Evolutionary conservation across 768 basidiomycete genomes (phyloP), one percentile per base, ranked within the genome.

Genomic region (Gautieria morchelliformis): DNA sequence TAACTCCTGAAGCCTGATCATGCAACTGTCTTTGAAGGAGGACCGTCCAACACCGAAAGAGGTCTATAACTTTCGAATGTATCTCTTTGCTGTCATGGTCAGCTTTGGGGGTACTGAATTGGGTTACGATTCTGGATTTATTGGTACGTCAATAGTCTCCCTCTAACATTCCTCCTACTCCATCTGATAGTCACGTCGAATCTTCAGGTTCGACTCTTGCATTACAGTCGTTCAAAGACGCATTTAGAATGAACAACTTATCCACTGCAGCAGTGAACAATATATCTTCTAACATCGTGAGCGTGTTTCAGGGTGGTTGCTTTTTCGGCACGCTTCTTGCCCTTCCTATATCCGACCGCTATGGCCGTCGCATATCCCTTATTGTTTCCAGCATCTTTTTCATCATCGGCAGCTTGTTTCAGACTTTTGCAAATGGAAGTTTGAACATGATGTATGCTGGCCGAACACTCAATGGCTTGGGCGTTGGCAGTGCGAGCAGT

Each of bases 201-300:
- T 9, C 9, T 30, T 19, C 24, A 49, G 48, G 48, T 3, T 49
- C 48, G 0, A 73, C 76, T 0, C 70, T 78, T 58, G 66, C 75
- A 39, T 58, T 70, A 17, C 22, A 61, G 5, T 72, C 72, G 30
- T 80, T 79, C 70, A 72, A 77, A 61, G 51, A 59, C 20, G 76
- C 74, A 45, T 81, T 79, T 51, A 71, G 71, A 0, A 68, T 75
- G 20, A 64, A 63, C 32, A 65, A 60, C 4, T 69, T 71, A 63
- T 63, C 68, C 2, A 59, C 69, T 0, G 41, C 59, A 0, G 62
- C 72, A 40, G 62, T 73, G 47, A 67, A 71, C 24, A 53, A 66
- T 24, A 68, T 74, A 47, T 72, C 71, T 5, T 70, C 75, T 10
- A 78, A 78, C 59, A 72, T 78, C 37, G 75, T 78, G n/a, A 75